Conservation (phyloP, 106 monocot species). For the Phalaenopsis aphrodite region DNA sequence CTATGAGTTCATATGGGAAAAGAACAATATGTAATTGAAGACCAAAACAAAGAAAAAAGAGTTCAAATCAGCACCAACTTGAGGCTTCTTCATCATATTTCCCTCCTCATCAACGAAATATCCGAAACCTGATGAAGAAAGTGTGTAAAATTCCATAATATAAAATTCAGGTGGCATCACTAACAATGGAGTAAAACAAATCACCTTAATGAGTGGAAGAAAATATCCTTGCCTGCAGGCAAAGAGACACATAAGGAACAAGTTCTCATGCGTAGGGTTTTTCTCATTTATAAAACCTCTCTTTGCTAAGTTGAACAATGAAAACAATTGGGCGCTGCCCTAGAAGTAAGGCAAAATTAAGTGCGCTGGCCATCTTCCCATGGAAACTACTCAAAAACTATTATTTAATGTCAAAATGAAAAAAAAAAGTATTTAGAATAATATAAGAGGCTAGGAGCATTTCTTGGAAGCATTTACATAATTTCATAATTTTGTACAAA, state of each 20-base stretch:
- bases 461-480: not conserved
- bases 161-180: not conserved
- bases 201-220: not conserved
- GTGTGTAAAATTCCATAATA: not conserved
- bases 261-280: not conserved
- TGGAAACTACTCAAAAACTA: no score
- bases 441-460: not conserved
- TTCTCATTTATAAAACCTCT: not conserved
- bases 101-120: constrained; percentile 78
- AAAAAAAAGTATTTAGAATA: not conserved
- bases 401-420: no score
- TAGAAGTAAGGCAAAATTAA: no score
- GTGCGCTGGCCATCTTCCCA: not conserved
- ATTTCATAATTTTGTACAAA: not conserved
- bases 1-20: not conserved
- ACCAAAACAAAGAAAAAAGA: not conserved
- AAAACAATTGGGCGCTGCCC: not conserved
- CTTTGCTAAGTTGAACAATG: not conserved
- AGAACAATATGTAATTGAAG: not conserved
- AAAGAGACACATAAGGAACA: not conserved
- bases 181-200: not conserved
- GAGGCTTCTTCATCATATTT: constrained; percentile 68
- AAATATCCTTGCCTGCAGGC: not conserved
- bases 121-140: constrained; percentile 68
- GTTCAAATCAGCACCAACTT: constrained; percentile 46